Conservation (phyloP, 1,284 basidiomycete genomes). For the Apiotrichum montevideense region DNA sequence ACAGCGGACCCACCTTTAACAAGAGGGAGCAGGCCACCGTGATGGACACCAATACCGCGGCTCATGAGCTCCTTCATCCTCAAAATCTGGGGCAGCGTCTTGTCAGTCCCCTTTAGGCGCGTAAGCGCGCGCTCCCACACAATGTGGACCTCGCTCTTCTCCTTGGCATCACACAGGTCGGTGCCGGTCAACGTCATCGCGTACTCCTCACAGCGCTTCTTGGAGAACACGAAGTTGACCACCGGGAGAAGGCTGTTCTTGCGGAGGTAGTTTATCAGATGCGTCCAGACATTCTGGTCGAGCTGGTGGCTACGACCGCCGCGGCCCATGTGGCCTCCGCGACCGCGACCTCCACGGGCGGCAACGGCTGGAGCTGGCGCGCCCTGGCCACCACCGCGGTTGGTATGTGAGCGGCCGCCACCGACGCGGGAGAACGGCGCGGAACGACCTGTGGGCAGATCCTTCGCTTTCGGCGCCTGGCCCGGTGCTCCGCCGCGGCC, state of each 20-base stretch:
- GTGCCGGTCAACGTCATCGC: constrained; percentile 81
- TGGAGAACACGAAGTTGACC: constrained; percentile 95
- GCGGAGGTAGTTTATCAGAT: constrained; percentile 77
- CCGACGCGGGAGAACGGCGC: constrained; percentile 39
- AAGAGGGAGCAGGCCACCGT: constrained; percentile 91
- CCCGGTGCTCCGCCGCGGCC: constrained; percentile 64
- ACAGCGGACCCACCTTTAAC: constrained; percentile 68
- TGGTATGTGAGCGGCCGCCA: constrained; percentile 37
- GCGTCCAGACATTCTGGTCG: constrained; percentile 91
- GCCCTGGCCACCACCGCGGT: constrained; percentile 42
- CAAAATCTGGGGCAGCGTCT: constrained; percentile 87
- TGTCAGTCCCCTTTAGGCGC: constrained; percentile 86
- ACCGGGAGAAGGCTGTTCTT: constrained; percentile 85
- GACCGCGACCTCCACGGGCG: constrained; percentile 21
- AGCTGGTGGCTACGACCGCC: constrained; percentile 53
- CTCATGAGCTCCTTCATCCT: constrained; percentile 86
- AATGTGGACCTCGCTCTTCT: constrained; percentile 96
- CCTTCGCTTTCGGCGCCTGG: constrained; percentile 40
- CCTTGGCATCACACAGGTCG: constrained; percentile 74
- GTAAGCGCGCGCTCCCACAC: constrained; percentile 86
- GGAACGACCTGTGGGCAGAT: constrained; percentile 38
- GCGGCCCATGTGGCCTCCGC: constrained; percentile 49
- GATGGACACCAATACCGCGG: constrained; percentile 94
- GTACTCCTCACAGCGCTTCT: constrained; percentile 95
- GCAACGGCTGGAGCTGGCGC: constrained; percentile 21